Conservation (phyloP, 441 rosid genomes). For the Brassica hybrid region DNA sequence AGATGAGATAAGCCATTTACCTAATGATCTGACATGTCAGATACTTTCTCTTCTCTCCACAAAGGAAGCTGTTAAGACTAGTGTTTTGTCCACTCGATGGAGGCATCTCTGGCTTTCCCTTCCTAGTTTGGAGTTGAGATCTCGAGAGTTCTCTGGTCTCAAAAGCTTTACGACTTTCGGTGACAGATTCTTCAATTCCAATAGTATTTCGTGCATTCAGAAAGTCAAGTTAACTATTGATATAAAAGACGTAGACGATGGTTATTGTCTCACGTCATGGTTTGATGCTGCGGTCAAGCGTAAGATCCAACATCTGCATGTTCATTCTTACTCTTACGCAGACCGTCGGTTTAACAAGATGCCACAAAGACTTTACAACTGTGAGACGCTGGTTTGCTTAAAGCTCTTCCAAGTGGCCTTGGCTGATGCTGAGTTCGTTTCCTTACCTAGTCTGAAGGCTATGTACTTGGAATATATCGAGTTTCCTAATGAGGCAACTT, state of each 20-base stretch:
- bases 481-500: neutral
- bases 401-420: neutral
- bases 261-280: slow-evolving; percentile 7
- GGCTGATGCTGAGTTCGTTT: neutral
- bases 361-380: neutral
- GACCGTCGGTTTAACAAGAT: neutral
- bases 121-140: neutral
- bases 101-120: neutral
- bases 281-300: neutral
- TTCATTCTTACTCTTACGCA: neutral
- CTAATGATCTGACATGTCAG: slow-evolving; percentile 8
- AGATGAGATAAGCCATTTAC: slow-evolving; percentile 19
- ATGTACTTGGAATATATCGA: neutral
- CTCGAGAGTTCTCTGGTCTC: neutral
- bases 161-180: slow-evolving; percentile 6
- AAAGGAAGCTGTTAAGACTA: slow-evolving; percentile 20
- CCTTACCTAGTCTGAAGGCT: slow-evolving; percentile 5
- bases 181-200: slow-evolving; percentile 1
- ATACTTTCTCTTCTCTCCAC: slow-evolving; percentile 24
- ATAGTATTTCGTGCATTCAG: neutral
- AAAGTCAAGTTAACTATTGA: neutral
- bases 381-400: slow-evolving; percentile 6
- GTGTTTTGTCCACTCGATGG: slow-evolving; percentile 23
- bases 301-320: slow-evolving; percentile 6
- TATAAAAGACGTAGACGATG: neutral